Percentiles rank a stretch among this genome's conserved stretches.
phyloP scores from a whole-genome alignment of 75 land plant genomes.

The Cryptomeria japonica region DNA sequence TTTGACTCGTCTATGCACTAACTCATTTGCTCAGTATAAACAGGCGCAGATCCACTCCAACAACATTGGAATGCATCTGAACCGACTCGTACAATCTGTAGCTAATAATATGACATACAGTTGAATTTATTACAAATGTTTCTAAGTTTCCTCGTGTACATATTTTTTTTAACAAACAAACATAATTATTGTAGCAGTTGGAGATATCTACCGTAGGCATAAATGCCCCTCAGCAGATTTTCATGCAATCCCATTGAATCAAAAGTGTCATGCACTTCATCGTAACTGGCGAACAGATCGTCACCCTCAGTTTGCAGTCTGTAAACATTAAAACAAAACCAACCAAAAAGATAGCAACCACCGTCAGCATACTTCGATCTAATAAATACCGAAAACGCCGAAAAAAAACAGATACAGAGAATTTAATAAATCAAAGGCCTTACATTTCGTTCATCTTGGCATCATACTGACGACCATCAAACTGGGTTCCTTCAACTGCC shows the following conservation, averaged over 20 bases:
- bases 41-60: background rate
- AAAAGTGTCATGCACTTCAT: slow-evolving; percentile 78
- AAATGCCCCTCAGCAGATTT: slow-evolving; percentile 84
- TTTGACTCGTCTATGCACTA: background rate
- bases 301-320: slow-evolving; percentile 65
- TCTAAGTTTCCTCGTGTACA: background rate
- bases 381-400: background rate
- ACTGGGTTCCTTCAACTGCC: slow-evolving; percentile 44
- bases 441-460: slow-evolving; percentile 53
- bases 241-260: slow-evolving; percentile 84
- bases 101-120: background rate
- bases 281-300: slow-evolving; percentile 68
- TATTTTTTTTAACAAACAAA: background rate
- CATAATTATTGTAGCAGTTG: background rate
- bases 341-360: background rate
- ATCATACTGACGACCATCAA: slow-evolving; percentile 60
- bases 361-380: background rate
- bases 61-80: background rate
- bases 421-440: background rate
- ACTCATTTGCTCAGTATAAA: background rate
- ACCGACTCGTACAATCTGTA: background rate
- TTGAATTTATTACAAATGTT: background rate
- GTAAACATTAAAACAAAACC: background rate
- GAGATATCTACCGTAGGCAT: slow-evolving; percentile 73
- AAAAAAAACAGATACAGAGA: background rate